Conservation (phyloP, 1,284 basidiomycete genomes). For the Chondrostereum purpureum region DNA sequence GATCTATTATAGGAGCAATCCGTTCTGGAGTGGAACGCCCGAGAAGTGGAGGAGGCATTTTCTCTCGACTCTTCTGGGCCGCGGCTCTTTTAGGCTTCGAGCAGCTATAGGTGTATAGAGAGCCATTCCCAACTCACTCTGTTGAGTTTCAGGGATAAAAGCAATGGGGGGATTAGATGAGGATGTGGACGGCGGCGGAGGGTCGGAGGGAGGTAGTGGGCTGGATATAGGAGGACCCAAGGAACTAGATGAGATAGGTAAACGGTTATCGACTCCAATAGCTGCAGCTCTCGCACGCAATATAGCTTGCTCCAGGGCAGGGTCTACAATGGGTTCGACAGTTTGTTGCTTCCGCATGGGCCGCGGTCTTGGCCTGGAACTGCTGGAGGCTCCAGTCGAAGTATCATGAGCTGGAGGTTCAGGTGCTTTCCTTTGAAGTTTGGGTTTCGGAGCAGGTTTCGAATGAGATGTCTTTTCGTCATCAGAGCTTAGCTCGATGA, state of each 20-base stretch:
- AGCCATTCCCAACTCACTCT: slow-evolving; percentile 2
- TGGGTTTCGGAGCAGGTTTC: no score
- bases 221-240: slow-evolving; percentile 1
- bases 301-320: no score
- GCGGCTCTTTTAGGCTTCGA: slow-evolving; percentile 2
- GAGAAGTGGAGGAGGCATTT: slow-evolving; percentile 6
- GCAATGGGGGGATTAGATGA: slow-evolving; percentile 3
- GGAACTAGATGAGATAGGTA: background rate
- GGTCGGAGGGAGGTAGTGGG: slow-evolving; percentile 11
- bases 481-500: no score
- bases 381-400: no score
- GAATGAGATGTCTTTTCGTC: no score
- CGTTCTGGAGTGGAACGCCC: slow-evolving; percentile 1
- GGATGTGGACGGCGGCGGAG: slow-evolving; percentile 6
- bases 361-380: slow-evolving; percentile 7
- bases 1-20: slow-evolving; percentile 2
- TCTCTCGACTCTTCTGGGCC: background rate
- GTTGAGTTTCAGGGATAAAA: slow-evolving; percentile 9
- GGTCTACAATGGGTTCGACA: no score
- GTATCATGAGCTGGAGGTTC: no score
- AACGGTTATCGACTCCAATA: slow-evolving; percentile 1
- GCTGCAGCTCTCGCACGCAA: no score
- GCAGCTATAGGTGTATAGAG: slow-evolving; percentile 5
- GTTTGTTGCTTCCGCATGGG: background rate
- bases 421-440: no score